Evolutionary conservation across 805 yeast genomes (phyloP).

Genomic region (Lipomyces kockii): DNA sequence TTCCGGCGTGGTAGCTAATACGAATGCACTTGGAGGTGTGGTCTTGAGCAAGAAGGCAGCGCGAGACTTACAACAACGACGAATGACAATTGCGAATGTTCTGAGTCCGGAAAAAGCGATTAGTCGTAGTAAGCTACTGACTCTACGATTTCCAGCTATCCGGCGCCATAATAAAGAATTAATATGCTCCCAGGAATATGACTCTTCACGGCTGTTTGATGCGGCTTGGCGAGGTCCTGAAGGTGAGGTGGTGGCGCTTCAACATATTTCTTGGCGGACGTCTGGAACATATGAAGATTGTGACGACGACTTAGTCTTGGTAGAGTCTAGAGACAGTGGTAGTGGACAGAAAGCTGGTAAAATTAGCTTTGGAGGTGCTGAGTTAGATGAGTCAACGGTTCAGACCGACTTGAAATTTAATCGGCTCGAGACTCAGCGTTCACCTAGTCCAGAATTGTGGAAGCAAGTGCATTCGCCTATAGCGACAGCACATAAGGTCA

Average conservation of each 20-base stretch:
- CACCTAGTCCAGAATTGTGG: not conserved
- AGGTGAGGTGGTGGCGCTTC: slow-evolving; percentile 5
- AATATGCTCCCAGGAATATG: not conserved
- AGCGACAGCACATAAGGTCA: not conserved
- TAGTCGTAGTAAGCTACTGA: slow-evolving; percentile 3
- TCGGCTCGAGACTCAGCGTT: not conserved
- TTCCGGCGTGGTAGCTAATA: not conserved
- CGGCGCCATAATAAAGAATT: not conserved
- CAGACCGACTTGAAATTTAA: not conserved
- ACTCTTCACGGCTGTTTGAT: slow-evolving; percentile 7
- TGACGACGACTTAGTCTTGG: not conserved
- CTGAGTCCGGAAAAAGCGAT: slow-evolving; percentile 19
- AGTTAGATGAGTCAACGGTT: not conserved
- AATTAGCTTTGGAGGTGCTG: not conserved
- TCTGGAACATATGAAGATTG: not conserved
- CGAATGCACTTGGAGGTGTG: not conserved
- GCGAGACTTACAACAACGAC: not conserved
- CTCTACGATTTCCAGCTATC: slow-evolving; percentile 8
- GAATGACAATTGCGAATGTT: slow-evolving; percentile 2
- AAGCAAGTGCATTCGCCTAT: not conserved
- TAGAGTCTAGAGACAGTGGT: not conserved
- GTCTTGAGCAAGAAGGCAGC: not conserved
- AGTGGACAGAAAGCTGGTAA: not conserved
- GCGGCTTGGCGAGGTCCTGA: slow-evolving; percentile 18
- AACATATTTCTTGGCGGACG: not conserved